These are phyloP conservation scores for Basidioascus undulatus DNA, from an alignment of 768 basidiomycete species.

Conservation along the genomic window DNA sequence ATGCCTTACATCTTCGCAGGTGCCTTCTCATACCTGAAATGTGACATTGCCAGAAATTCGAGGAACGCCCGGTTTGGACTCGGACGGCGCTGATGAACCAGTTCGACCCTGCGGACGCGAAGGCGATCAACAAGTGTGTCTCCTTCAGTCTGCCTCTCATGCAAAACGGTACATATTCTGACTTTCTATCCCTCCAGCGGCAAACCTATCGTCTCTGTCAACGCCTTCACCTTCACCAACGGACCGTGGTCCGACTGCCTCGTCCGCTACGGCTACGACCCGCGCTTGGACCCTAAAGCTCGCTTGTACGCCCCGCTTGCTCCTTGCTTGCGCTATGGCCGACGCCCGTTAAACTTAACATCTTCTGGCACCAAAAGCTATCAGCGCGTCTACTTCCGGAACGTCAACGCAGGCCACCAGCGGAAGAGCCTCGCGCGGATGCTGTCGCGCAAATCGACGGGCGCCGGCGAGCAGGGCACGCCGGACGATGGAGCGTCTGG, in stretches of 20 bases:
- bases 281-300: constrained; percentile 43
- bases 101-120: constrained; percentile 37
- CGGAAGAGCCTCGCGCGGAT: no score
- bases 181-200: no score
- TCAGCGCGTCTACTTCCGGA: constrained; percentile 75
- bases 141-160: no score
- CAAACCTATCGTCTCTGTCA: no score
- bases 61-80: constrained; percentile 65
- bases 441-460: no score
- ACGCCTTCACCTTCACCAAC: constrained; percentile 76
- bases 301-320: constrained; percentile 50
- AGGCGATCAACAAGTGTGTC: constrained; percentile 50
- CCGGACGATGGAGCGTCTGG: no score
- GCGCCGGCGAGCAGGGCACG: no score
- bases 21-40: not conserved
- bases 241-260: constrained; percentile 85
- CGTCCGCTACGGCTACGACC: constrained; percentile 71
- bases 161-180: no score
- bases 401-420: constrained; percentile 63
- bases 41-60: constrained; percentile 21
- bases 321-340: no score
- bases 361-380: constrained; percentile 32
- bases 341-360: no score
- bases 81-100: constrained; percentile 67
- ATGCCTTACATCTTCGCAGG: constrained; percentile 11